Percentiles rank a stretch among this genome's conserved stretches.
Evolutionary conservation across 2,329 filamentous ascomycete genomes (phyloP).

Genomic region (Epicoccum nigrum): DNA sequence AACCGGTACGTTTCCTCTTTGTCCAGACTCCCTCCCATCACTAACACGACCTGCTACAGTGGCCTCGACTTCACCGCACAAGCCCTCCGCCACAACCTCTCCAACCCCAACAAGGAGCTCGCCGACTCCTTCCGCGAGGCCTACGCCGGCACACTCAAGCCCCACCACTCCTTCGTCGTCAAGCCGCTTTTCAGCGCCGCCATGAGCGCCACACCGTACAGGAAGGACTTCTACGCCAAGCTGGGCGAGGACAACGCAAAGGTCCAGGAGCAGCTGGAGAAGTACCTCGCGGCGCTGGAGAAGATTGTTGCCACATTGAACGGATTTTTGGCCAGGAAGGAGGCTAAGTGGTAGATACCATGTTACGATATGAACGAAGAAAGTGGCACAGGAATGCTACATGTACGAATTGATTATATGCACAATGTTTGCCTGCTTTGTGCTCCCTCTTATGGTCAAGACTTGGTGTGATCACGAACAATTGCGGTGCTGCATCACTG

Average conservation of each 20-base stretch:
- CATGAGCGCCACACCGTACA: constrained; percentile 91
- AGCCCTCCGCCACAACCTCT: constrained; percentile 78
- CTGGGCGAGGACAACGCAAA: constrained; percentile 70
- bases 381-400: constrained; percentile 1
- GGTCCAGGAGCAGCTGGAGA: constrained; percentile 67
- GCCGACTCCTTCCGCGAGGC: constrained; percentile 83
- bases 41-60: constrained; percentile 54
- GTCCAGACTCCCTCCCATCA: constrained; percentile 12
- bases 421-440: not conserved
- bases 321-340: constrained; percentile 54
- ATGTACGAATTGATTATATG: not conserved
- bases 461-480: too few species aligned
- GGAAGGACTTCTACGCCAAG: constrained; percentile 91
- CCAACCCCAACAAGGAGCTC: constrained; percentile 74
- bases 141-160: constrained; percentile 87
- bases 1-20: constrained; percentile 67
- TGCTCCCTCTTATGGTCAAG: too few species aligned
- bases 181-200: constrained; percentile 93
- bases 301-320: constrained; percentile 79
- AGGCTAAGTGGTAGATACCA: constrained; percentile 40
- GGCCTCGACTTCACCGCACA: constrained; percentile 93
- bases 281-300: constrained; percentile 79
- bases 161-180: constrained; percentile 85
- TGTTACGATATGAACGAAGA: not conserved
- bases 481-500: too few species aligned